Percentiles rank a stretch among this genome's conserved stretches.
Evolutionary conservation across 345 rosid genomes (phyloP).

Genomic region (Heritiera littoralis): DNA sequence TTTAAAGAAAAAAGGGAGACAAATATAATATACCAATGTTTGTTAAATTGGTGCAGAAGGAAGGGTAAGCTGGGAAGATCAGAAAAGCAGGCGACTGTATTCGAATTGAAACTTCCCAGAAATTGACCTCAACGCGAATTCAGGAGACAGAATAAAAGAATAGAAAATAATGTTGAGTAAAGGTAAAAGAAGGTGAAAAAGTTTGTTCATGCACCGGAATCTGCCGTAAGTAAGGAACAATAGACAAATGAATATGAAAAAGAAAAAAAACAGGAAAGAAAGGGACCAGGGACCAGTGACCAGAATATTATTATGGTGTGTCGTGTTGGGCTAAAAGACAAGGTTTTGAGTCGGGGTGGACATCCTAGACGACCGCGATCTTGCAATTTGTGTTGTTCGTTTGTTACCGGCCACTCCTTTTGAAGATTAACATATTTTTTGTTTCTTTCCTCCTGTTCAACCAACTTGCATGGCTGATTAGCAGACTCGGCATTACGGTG

Average conservation of each 20-base stretch:
- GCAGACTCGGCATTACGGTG: no score
- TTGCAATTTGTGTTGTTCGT: not conserved
- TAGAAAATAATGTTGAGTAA: not conserved
- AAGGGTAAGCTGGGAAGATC: not conserved
- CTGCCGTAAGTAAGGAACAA: slow-evolving; percentile 9
- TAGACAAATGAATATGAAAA: not conserved
- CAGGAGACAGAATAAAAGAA: not conserved
- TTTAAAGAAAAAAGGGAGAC: no score
- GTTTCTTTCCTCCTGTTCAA: not conserved
- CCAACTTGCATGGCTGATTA: not conserved
- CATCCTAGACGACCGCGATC: no score
- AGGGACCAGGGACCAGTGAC: not conserved
- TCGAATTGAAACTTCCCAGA: not conserved
- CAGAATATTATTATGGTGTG: not conserved
- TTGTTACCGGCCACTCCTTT: not conserved
- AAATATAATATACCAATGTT: not conserved
- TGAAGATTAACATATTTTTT: not conserved
- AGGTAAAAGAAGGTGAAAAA: not conserved
- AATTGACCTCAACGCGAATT: not conserved
- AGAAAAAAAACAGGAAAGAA: not conserved
- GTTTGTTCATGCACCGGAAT: slow-evolving; percentile 27
- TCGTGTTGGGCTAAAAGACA: not conserved
- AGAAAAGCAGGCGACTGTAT: not conserved
- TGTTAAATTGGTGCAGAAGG: not conserved
- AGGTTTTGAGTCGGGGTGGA: not conserved